These are phyloP conservation scores for Fusarium coicis DNA, from an alignment of 2,329 filamentous ascomycete genomes.

Conservation along the genomic window DNA sequence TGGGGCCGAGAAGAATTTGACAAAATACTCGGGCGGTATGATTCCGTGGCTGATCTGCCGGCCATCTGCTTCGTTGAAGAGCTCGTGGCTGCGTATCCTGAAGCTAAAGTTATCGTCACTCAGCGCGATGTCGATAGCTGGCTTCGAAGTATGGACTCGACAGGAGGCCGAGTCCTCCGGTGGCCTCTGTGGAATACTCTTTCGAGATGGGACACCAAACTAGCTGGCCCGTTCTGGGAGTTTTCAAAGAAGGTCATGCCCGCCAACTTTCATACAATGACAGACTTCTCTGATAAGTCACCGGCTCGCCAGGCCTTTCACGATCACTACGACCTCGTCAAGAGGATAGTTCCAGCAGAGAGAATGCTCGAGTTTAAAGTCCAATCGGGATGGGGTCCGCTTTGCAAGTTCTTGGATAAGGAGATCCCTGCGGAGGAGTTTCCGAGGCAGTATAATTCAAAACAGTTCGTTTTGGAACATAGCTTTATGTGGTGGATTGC, in stretches of 20 bases:
- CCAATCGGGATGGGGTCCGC: conserved; percentile 25
- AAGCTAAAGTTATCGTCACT: conserved; percentile 25
- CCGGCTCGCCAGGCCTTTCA: conserved; percentile 15
- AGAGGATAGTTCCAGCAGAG: neutral
- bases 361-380: conserved; percentile 14
- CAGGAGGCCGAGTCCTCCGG: conserved; percentile 7
- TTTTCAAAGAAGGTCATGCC: conserved; percentile 26
- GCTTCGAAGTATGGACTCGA: conserved; percentile 28
- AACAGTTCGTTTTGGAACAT: conserved; percentile 23
- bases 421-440: conserved; percentile 8
- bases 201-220: conserved; percentile 2
- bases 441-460: conserved; percentile 20
- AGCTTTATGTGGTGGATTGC: conserved; percentile 34
- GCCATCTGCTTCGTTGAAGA: conserved; percentile 31
- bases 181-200: conserved; percentile 36
- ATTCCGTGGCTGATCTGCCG: conserved; percentile 21
- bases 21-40: conserved; percentile 23
- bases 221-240: conserved; percentile 25
- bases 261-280: conserved; percentile 6
- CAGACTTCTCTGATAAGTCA: conserved; percentile 16
- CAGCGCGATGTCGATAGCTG: conserved; percentile 23
- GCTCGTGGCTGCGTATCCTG: conserved; percentile 30
- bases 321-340: conserved; percentile 14
- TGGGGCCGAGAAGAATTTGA: conserved; percentile 34
- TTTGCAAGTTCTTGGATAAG: conserved; percentile 21